Conservation (phyloP, 805 yeast species). For the Ogataea kodamae region DNA sequence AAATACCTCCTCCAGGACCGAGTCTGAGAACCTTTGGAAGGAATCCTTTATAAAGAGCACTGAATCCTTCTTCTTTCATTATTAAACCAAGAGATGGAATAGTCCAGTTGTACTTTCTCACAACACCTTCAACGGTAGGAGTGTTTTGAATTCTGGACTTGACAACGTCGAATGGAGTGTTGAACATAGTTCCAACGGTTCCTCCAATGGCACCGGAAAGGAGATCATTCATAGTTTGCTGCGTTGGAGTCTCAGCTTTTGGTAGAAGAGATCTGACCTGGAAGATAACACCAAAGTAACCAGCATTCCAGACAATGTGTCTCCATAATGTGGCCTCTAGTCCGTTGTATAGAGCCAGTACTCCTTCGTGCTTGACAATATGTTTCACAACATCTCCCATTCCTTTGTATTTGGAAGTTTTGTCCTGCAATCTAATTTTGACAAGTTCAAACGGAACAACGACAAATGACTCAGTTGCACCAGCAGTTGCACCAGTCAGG, state of each 20-base stretch:
- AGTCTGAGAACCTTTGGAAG: conserved; percentile 94
- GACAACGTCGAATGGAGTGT: conserved; percentile 97
- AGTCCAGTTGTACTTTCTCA: conserved; percentile 90
- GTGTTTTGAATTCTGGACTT: conserved; percentile 91
- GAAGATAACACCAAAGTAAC: conserved; percentile 93
- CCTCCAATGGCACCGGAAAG: conserved; percentile 96
- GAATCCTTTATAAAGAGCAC: conserved; percentile 92
- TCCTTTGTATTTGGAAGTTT: conserved; percentile 73
- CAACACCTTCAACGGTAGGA: conserved; percentile 62
- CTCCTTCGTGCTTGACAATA: conserved; percentile 73
- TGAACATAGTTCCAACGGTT: conserved; percentile 88
- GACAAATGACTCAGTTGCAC: conserved; percentile 93
- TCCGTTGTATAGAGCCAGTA: conserved; percentile 84
- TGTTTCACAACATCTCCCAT: conserved; percentile 77
- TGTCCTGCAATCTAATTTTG: conserved; percentile 92
- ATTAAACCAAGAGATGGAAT: conserved; percentile 72
- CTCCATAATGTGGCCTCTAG: conserved; percentile 97
- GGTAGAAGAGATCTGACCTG: conserved; percentile 82
- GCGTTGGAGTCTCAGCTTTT: conserved; percentile 61
- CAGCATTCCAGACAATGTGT: conserved; percentile 96
- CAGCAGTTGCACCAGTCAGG: conserved; percentile 96
- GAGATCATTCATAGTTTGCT: conserved; percentile 82
- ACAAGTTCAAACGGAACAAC: conserved; percentile 97
- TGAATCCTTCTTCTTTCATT: conserved; percentile 86
- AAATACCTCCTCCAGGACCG: conserved; percentile 99